Conservation (phyloP, 768 basidiomycete species). For the Phanerochaete sordida region DNA sequence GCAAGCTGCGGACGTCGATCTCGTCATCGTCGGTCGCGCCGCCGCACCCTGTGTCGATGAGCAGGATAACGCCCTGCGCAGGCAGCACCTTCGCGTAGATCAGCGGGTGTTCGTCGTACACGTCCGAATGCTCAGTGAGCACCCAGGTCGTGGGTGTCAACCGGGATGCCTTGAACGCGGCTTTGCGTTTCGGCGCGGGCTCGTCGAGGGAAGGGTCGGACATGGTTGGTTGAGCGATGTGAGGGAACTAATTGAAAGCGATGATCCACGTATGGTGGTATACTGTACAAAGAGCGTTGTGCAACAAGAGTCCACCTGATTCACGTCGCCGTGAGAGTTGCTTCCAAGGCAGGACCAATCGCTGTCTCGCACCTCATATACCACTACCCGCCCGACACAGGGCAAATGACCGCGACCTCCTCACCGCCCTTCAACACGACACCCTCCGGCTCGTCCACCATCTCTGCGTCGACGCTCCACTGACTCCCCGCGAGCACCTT, state of each 20-base stretch:
- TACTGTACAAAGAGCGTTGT: neutral
- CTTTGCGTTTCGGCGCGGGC: neutral
- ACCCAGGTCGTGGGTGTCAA: constrained; percentile 37
- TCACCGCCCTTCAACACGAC: constrained; percentile 62
- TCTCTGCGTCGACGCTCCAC: constrained; percentile 82
- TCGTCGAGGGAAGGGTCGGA: neutral
- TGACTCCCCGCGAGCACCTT: constrained; percentile 56
- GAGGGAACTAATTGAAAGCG: no score
- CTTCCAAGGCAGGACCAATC: neutral
- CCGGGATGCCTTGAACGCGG: constrained; percentile 34
- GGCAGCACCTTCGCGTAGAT: constrained; percentile 49
- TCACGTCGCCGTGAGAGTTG: neutral
- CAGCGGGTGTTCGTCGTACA: constrained; percentile 49
- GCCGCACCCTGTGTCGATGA: constrained; percentile 56
- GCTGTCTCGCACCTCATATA: neutral
- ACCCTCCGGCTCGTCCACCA: constrained; percentile 58
- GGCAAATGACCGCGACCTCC: constrained; percentile 77
- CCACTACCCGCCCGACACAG: constrained; percentile 70
- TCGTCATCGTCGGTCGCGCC: constrained; percentile 39
- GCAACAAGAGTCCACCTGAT: no score
- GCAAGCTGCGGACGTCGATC: constrained; percentile 39
- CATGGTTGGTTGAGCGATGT: neutral
- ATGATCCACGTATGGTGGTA: no score
- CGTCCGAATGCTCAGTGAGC: constrained; percentile 48
- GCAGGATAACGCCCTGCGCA: constrained; percentile 34